Evolutionary conservation across 768 basidiomycete genomes (phyloP).

Genomic region (Harrya chromipes): DNA sequence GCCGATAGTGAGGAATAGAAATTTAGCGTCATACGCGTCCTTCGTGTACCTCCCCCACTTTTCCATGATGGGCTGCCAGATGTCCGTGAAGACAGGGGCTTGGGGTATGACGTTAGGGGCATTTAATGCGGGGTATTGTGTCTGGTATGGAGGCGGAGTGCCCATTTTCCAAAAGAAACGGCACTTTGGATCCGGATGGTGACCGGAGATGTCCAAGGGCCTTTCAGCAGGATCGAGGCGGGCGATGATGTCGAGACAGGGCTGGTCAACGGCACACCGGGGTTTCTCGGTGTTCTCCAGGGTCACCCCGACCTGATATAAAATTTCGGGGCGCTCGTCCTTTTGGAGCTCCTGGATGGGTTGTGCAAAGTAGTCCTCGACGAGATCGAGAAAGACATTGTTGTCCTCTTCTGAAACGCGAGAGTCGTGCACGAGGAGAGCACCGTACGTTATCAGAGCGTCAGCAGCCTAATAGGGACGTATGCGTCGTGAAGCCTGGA

Average conservation of each 20-base stretch:
- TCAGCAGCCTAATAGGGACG: constrained; percentile 60
- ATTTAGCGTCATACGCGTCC: constrained; percentile 56
- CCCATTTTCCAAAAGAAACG: constrained; percentile 91
- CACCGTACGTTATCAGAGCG: constrained; percentile 81
- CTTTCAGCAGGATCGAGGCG: constrained; percentile 73
- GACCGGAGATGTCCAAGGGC: constrained; percentile 78
- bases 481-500: neutral
- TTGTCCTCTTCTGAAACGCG: constrained; percentile 85
- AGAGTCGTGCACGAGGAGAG: constrained; percentile 81
- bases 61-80: constrained; percentile 74
- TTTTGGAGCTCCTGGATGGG: constrained; percentile 54
- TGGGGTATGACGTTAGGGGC: constrained; percentile 81
- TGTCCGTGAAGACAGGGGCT: constrained; percentile 49
- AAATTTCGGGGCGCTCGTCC: constrained; percentile 82
- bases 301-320: constrained; percentile 92
- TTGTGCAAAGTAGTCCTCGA: constrained; percentile 93
- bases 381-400: constrained; percentile 74
- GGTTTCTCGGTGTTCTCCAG: constrained; percentile 96
- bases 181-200: constrained; percentile 90
- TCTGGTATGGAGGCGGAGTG: constrained; percentile 70
- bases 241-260: constrained; percentile 78
- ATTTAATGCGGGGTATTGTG: constrained; percentile 72
- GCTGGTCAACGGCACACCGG: constrained; percentile 78
- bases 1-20: neutral
- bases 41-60: constrained; percentile 91